Evolutionary conservation across 192 early-diverging fungal genomes (phyloP).

Genomic region (Phlyctochytrium planicorne): DNA sequence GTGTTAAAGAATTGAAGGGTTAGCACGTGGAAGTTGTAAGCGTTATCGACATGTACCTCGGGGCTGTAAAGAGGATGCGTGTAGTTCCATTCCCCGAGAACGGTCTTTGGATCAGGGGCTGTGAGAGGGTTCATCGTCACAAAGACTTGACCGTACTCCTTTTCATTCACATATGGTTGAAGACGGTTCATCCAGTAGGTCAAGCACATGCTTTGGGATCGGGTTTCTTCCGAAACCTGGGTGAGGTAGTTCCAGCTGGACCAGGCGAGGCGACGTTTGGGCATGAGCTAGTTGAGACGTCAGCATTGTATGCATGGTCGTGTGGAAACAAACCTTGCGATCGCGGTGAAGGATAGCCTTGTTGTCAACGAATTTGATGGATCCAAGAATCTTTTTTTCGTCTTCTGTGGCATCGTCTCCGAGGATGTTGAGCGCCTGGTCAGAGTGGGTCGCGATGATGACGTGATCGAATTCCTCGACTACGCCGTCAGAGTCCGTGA

Average conservation of each 20-base stretch:
- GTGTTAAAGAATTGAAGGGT: background rate
- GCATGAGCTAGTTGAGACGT: conserved; percentile 48
- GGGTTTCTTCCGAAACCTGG: conserved; percentile 22
- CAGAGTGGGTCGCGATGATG: conserved; percentile 60
- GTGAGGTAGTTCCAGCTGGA: conserved; percentile 64
- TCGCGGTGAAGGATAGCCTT: conserved; percentile 56
- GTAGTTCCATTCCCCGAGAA: conserved; percentile 50
- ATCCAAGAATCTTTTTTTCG: conserved; percentile 46
- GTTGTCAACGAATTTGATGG: conserved; percentile 51
- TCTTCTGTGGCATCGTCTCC: conserved; percentile 50
- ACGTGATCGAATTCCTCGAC: conserved; percentile 53
- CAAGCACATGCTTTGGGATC: conserved; percentile 40
- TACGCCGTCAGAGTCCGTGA: conserved; percentile 39
- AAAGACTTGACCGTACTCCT: conserved; percentile 50
- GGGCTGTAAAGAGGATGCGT: conserved; percentile 50
- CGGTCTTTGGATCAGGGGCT: conserved; percentile 41
- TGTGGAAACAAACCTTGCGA: conserved; percentile 20
- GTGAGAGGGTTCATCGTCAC: conserved; percentile 60
- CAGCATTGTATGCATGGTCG: conserved; percentile 3
- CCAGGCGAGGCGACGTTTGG: conserved; percentile 42
- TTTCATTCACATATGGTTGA: conserved; percentile 48
- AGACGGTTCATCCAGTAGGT: conserved; percentile 68
- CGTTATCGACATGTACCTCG: no score
- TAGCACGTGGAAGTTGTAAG: background rate
- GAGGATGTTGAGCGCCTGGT: conserved; percentile 55